Percentiles rank a stretch among this genome's conserved stretches.
Conservation (phyloP, 768 basidiomycete species). For the Termitomyces sp. region DNA sequence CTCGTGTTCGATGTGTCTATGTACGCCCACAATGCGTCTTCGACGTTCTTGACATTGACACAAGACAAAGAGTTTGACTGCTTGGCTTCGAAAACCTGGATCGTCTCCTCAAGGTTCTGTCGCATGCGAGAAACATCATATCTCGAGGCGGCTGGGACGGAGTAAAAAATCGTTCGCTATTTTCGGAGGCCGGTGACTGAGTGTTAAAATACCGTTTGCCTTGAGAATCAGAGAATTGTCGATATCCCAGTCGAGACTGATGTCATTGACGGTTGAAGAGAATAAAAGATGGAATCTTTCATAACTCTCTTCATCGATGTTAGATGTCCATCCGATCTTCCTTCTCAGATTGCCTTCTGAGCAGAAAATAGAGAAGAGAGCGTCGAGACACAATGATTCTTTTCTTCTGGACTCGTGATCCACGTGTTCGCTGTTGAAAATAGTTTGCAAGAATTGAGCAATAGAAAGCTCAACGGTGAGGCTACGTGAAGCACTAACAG, state of each 20-base stretch:
- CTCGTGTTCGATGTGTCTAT: not conserved
- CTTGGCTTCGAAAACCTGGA: not conserved
- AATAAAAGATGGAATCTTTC: not conserved
- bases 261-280: not conserved
- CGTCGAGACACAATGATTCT: not conserved
- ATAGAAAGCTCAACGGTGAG: not conserved
- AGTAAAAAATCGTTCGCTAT: not conserved
- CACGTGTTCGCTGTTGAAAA: not conserved
- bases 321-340: not conserved
- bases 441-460: not conserved
- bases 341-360: not conserved
- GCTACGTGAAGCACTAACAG: not conserved
- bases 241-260: not conserved
- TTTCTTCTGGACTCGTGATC: not conserved
- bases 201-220: not conserved
- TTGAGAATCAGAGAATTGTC: not conserved
- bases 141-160: not conserved
- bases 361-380: constrained; percentile 1
- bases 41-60: not conserved
- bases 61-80: not conserved
- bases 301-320: not conserved
- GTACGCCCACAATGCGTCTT: not conserved
- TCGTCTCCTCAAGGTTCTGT: not conserved
- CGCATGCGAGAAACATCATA: not conserved
- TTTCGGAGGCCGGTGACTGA: not conserved